Base-by-base conservation (phyloP, 805 yeast species). In the Metschnikowia chrysomelidarum region DNA sequence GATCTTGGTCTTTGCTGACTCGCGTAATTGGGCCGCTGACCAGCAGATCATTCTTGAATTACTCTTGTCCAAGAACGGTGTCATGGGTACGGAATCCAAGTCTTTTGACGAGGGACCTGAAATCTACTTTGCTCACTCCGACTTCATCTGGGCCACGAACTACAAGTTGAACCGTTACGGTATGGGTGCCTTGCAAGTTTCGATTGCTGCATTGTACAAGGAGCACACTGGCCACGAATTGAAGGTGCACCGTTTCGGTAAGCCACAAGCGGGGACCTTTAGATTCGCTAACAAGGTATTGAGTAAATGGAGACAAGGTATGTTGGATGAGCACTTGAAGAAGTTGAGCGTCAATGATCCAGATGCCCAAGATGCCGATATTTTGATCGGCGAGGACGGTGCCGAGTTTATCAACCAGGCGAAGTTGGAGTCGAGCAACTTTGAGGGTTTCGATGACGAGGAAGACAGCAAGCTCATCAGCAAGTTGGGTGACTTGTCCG, bases 151-250 rank as follows among this genome's bases (percentile, higher is more conserved):
- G 96, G 91, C 95, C 9, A 85, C 96, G 3, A 84, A 87, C 60
- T 87, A 84, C 56, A 77, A 76, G 49, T 68, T 84, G 43, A 78
- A 87, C 12, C 72, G 96, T 56, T 86, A 87, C 56, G 96, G 96
- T 43, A 88, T 87, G 94, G 96, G 96, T 41, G 96, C 96, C 3
- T 69, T 87, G 46, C 95, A 87, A 59, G 88, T 85, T 24, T 82
- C 94, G 14, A 79, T 87, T 53, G 88, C 89, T 37, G 93, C 95
- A 0, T 68, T 87, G 40, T 87, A 79, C 62, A 75, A 80, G 56
- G 94, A 86, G 51, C 87, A 82, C 53, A 86, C 96, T 2, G 95
- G 95, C 40, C 73, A 71, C 46, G 89, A 84, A 49, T 69, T 87
- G 49, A 77, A 79, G 53, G 89, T 84, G 29, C 84, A 83, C 33